Conservation (phyloP, 257 asterid genomes). For the Nicotiana knightiana region DNA sequence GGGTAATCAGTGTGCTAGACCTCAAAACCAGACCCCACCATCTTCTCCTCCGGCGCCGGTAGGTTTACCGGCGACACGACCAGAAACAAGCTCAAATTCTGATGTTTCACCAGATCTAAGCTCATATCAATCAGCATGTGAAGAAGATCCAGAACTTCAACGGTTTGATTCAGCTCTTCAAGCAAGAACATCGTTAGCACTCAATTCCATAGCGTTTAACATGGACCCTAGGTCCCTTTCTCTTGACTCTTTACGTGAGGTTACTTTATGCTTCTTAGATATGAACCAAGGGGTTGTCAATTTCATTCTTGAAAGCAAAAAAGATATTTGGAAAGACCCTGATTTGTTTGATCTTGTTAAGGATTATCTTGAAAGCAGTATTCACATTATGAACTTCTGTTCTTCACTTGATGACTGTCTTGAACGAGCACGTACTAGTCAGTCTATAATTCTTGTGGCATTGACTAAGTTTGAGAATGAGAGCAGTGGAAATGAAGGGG, state of each 20-base stretch:
- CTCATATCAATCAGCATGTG: slow-evolving; percentile 85
- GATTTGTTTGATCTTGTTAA: slow-evolving; percentile 71
- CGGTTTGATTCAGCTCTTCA: slow-evolving; percentile 58
- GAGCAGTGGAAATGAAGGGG: background rate
- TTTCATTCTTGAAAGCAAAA: slow-evolving; percentile 52
- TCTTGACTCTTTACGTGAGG: slow-evolving; percentile 73
- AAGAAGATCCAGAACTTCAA: slow-evolving; percentile 65
- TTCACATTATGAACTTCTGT: slow-evolving; percentile 71
- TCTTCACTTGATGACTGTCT: slow-evolving; percentile 61
- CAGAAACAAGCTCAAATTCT: slow-evolving; percentile 11
- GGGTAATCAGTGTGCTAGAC: slow-evolving; percentile 56
- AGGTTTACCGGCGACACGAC: slow-evolving; percentile 12
- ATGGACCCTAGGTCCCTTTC: slow-evolving; percentile 62
- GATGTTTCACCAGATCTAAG: slow-evolving; percentile 37
- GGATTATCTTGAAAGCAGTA: slow-evolving; percentile 76
- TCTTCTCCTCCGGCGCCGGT: slow-evolving; percentile 3
- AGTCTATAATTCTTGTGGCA: slow-evolving; percentile 56
- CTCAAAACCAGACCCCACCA: slow-evolving; percentile 16
- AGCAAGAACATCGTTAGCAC: slow-evolving; percentile 62
- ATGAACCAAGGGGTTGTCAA: slow-evolving; percentile 71
- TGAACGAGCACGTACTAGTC: slow-evolving; percentile 55
- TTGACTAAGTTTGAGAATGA: slow-evolving; percentile 50
- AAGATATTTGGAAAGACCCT: slow-evolving; percentile 62
- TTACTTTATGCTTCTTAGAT: slow-evolving; percentile 60
- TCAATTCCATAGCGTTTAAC: slow-evolving; percentile 70